phyloP scores from a whole-genome alignment of 164 flowering plant species.

The Protea cynaroides region DNA sequence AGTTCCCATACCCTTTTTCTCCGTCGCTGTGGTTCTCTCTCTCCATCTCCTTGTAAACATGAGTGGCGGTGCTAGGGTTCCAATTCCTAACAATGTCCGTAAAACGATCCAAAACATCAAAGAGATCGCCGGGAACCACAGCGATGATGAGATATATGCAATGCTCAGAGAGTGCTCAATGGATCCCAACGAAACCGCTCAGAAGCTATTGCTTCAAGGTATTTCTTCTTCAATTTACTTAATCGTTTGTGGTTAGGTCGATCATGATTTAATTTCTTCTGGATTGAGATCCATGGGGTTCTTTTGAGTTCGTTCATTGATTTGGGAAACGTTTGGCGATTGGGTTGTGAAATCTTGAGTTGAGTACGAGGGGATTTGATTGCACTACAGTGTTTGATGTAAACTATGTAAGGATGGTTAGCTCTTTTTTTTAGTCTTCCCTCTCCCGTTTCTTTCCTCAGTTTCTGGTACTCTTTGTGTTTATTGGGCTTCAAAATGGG shows the following conservation, averaged over 20 bases:
- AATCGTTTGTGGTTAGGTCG: background rate
- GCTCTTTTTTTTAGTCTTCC: background rate
- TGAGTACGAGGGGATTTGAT: background rate
- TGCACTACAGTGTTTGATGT: background rate
- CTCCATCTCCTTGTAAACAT: background rate
- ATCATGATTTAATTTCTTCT: background rate
- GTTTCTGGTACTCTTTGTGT: no score
- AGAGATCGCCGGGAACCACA: slow-evolving; percentile 51
- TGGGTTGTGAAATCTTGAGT: background rate
- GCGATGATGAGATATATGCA: slow-evolving; percentile 63
- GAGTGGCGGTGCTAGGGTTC: background rate
- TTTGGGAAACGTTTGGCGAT: background rate
- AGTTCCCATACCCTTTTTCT: background rate
- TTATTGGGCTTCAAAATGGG: background rate
- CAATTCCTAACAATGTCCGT: slow-evolving; percentile 26
- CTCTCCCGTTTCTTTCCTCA: no score
- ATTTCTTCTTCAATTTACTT: background rate
- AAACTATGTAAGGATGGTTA: background rate
- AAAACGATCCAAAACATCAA: slow-evolving; percentile 53
- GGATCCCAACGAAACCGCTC: slow-evolving; percentile 68
- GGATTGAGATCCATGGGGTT: background rate
- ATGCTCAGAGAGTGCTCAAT: slow-evolving; percentile 60
- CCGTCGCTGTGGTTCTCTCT: background rate
- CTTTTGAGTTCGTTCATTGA: background rate
- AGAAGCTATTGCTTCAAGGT: slow-evolving; percentile 34